Evolutionary conservation across 2,329 filamentous ascomycete species (phyloP).

Genomic region (Apiospora malaysiana): DNA sequence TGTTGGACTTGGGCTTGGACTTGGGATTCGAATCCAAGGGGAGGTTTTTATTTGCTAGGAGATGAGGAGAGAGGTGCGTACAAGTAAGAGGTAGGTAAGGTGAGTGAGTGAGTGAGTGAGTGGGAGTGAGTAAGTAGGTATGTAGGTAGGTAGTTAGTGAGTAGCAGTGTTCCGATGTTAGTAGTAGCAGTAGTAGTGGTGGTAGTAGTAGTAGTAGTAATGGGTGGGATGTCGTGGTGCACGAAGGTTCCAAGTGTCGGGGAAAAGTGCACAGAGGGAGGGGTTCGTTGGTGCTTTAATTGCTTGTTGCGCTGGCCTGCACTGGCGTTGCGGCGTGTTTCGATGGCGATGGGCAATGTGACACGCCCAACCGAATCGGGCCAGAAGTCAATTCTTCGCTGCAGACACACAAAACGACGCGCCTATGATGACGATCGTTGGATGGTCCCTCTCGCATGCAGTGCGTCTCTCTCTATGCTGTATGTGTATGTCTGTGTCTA

Average conservation of each 20-base stretch:
- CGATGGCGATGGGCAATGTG: constrained; percentile 20
- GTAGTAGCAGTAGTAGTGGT: too few species aligned
- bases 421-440: constrained; percentile 20
- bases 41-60: neutral
- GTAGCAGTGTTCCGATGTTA: too few species aligned
- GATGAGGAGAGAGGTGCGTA: constrained; percentile 3
- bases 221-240: neutral
- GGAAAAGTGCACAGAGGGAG: constrained; percentile 17
- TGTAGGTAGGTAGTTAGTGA: neutral
- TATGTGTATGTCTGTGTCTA: too few species aligned
- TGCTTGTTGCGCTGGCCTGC: constrained; percentile 17
- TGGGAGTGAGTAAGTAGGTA: neutral
- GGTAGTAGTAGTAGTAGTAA: neutral
- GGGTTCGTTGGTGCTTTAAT: constrained; percentile 21
- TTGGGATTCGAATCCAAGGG: neutral
- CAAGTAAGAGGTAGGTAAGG: neutral
- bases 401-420: constrained; percentile 13
- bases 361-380: constrained; percentile 20
- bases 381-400: constrained; percentile 21
- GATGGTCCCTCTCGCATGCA: constrained; percentile 3
- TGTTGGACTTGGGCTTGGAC: neutral
- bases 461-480: neutral
- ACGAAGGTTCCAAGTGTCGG: constrained; percentile 11
- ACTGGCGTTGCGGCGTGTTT: constrained; percentile 21
- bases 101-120: neutral